Base-by-base conservation (phyloP, 345 rosid genomes). In the Anastatica hierochuntica region DNA sequence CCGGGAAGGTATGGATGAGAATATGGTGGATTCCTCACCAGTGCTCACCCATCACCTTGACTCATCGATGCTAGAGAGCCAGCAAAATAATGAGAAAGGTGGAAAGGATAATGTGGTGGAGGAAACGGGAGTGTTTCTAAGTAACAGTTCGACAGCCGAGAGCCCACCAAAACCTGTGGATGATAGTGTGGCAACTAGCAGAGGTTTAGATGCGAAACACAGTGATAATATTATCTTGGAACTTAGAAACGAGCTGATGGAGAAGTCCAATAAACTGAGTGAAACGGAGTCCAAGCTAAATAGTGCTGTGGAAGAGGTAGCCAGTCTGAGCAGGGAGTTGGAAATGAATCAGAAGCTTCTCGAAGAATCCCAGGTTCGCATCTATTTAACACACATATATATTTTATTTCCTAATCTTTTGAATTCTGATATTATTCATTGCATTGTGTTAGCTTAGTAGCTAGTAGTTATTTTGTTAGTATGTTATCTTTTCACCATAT, bases 1-100 rank as follows among this genome's bases (percentile, higher is more conserved):
- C 61, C 74, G 85, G 72, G 99, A 88, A 77, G 96, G 87, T 33
- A 80, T 65, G 63, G 99, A 94, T 80, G 97, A 85, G 63, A 82
- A 85, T 62, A 85, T 94, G 99, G 64, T 85, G 83, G 99, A 94
- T 62, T 85, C 94, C 36, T 85, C 92, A 53, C 81, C 76, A 49
- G 67, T 81, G 71, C 69, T 77, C 42, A 73, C 78, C 73, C 72
- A 76, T 38, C 89, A 66, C 30, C 74, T 92, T 72, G 95, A 88
- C 63, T 87, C 95, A n/a, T 79, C 92, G 21, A 85, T 92, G 96
- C 58, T 58, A 70, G 97, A 94, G 65, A 84, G 80, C 20, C 85
- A 76, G 47, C 84, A 70, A 46, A 85, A 86, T 60, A 56, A 49
- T 11, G 88, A 77, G 57, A 82, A 76, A 70, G 76, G 76, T 60